Conservation (phyloP, 192 early-diverging fungal species). For the Coemansia sp. region DNA sequence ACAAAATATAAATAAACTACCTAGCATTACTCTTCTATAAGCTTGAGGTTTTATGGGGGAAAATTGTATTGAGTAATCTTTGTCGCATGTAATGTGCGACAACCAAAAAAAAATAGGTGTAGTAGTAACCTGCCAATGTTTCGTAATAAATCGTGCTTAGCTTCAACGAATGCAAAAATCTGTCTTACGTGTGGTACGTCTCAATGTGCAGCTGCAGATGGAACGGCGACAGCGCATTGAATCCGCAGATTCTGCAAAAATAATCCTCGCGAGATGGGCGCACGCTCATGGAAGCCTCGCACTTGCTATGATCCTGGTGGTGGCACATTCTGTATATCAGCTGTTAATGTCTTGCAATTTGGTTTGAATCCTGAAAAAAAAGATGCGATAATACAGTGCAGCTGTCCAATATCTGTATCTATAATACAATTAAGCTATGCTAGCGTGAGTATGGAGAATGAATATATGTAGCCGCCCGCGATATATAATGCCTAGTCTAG, state of each 20-base stretch:
- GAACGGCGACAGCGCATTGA: conserved; percentile 40
- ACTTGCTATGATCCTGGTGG: conserved; percentile 11
- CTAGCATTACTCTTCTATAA: too few relatives aligned
- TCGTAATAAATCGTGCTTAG: too few relatives aligned
- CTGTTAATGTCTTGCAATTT: not conserved
- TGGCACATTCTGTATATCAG: conserved; percentile 27
- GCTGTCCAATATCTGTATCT: not conserved
- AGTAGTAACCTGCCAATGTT: not conserved
- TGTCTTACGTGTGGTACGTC: conserved; percentile 9
- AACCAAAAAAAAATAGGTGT: too few relatives aligned
- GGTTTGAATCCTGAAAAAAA: too few relatives aligned
- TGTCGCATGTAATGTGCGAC: not conserved
- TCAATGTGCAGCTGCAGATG: conserved; percentile 40
- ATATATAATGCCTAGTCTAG: not conserved
- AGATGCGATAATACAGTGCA: not conserved
- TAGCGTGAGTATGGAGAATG: not conserved
- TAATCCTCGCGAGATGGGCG: conserved; percentile 42
- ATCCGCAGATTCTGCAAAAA: conserved; percentile 49
- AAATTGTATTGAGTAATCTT: not conserved
- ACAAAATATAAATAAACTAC: too few relatives aligned
- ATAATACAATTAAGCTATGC: not conserved
- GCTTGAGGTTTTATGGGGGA: too few relatives aligned
- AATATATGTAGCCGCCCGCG: too few relatives aligned
- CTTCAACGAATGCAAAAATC: not conserved
- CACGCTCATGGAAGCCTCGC: not conserved